phyloP scores from a whole-genome alignment of 495 filamentous ascomycete genomes.

The Friedmanniomyces endolithicus region DNA sequence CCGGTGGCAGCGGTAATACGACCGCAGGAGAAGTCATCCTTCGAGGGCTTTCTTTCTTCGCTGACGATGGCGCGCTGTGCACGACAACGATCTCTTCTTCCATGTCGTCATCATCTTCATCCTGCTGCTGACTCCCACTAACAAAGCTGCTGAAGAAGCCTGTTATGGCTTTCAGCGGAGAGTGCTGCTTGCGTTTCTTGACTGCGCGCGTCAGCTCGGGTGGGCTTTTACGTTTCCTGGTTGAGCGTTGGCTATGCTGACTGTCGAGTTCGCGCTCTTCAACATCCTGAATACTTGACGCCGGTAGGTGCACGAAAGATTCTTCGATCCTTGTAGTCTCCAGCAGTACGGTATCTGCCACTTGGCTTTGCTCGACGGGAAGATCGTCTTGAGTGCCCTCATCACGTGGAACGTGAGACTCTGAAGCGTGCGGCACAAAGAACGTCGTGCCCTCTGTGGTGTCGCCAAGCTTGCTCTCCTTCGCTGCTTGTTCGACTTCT shows the following conservation, averaged over 20 bases:
- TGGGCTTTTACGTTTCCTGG: slow-evolving; percentile 20
- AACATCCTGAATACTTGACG: not conserved
- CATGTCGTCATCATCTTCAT: slow-evolving; percentile 16
- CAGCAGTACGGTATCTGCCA: not conserved
- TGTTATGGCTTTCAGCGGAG: slow-evolving; percentile 14
- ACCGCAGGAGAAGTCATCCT: slow-evolving; percentile 1
- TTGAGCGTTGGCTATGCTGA: slow-evolving; percentile 7
- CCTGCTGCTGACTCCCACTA: slow-evolving; percentile 8
- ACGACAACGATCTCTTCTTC: slow-evolving; percentile 26
- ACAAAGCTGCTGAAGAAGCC: slow-evolving; percentile 10
- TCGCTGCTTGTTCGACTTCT: slow-evolving; percentile 9
- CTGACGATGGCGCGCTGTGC: slow-evolving; percentile 1
- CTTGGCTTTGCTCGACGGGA: not conserved
- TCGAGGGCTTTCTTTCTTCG: not conserved
- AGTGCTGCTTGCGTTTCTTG: slow-evolving; percentile 20
- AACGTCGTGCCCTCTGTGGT: not conserved
- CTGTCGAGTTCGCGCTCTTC: not conserved
- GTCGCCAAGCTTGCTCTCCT: not conserved
- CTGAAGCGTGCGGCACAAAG: not conserved
- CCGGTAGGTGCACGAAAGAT: slow-evolving; percentile 7
- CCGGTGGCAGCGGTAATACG: not conserved
- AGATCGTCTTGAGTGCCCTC: not conserved
- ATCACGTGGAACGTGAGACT: no score
- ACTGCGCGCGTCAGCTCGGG: not conserved
- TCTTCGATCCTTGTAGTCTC: slow-evolving; percentile 10